These are phyloP conservation scores for Naganishia sp. DNA, from an alignment of 1,284 basidiomycete species.

Conservation along the genomic window DNA sequence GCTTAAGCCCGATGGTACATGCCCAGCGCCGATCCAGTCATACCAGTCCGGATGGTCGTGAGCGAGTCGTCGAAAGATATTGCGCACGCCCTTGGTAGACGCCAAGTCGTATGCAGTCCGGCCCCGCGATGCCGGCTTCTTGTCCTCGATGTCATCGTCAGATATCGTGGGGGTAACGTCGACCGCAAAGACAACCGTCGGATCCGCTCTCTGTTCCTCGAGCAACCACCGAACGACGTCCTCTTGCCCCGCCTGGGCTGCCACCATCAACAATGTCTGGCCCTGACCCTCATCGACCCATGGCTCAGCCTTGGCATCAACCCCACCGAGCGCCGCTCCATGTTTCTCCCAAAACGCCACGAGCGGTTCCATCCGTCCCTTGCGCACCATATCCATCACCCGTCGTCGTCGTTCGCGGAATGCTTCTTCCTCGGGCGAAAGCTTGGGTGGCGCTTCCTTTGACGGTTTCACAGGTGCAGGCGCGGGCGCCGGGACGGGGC, in stretches of 20 bases:
- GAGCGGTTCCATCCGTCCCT: conserved; percentile 78
- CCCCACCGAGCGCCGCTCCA: conserved; percentile 61
- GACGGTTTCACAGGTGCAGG: conserved; percentile 38
- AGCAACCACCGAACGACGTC: conserved; percentile 76
- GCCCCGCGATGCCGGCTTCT: conserved; percentile 37
- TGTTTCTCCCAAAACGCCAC: conserved; percentile 81
- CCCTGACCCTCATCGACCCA: conserved; percentile 49
- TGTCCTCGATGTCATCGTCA: conserved; percentile 34
- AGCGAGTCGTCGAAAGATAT: conserved; percentile 84
- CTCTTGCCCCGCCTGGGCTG: conserved; percentile 73
- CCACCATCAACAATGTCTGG: conserved; percentile 75
- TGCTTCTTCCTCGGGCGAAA: conserved; percentile 75
- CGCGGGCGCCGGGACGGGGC: conserved; percentile 51
- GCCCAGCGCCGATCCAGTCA: conserved; percentile 83
- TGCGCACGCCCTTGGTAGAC: conserved; percentile 67
- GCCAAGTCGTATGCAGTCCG: conserved; percentile 87
- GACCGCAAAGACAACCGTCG: conserved; percentile 66
- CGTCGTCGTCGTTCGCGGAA: conserved; percentile 74
- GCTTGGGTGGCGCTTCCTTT: conserved; percentile 59
- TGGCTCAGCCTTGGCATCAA: conserved; percentile 64
- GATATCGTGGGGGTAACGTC: conserved; percentile 39
- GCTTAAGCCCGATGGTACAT: conserved; percentile 79
- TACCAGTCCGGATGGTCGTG: conserved; percentile 78
- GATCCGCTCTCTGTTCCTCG: conserved; percentile 76
- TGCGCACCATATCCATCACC: conserved; percentile 82